Percentiles rank a stretch among this genome's conserved stretches.
phyloP scores from a whole-genome alignment of 2,329 filamentous ascomycete genomes.

The Arthrobotrys megalospora region DNA sequence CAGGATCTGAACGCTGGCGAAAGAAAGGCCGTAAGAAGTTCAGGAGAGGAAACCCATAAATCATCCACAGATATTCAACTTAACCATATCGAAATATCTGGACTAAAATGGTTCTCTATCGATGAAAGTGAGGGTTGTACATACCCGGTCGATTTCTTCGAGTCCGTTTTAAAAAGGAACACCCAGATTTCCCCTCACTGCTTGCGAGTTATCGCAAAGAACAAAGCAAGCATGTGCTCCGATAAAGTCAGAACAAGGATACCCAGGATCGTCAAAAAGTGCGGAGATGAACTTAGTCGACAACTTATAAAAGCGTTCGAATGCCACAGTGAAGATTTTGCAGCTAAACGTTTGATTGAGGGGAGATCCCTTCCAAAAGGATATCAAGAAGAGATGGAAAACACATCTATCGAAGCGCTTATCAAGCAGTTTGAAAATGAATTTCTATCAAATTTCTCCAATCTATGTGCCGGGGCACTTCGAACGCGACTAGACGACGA shows the following conservation, averaged over 20 bases:
- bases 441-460: neutral
- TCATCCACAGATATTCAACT: neutral
- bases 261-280: neutral
- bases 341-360: neutral
- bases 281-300: neutral
- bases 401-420: neutral
- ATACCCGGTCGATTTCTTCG: neutral
- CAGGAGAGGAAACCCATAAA: neutral
- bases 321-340: neutral
- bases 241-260: neutral
- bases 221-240: neutral
- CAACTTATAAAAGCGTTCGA: neutral
- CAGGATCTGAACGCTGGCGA: neutral
- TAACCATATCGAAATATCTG: neutral
- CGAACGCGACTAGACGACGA: too few species aligned
- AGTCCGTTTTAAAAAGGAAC: neutral
- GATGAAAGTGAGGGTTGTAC: neutral
- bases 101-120: conserved; percentile 1
- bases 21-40: neutral
- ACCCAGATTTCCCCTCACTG: neutral
- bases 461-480: too few species aligned
- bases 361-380: neutral
- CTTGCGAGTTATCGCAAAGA: conserved; percentile 1
- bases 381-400: neutral
- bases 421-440: conserved; percentile 1